Base-by-base conservation (phyloP, 78 protist species). In the Dictyostelium purpureum region DNA sequence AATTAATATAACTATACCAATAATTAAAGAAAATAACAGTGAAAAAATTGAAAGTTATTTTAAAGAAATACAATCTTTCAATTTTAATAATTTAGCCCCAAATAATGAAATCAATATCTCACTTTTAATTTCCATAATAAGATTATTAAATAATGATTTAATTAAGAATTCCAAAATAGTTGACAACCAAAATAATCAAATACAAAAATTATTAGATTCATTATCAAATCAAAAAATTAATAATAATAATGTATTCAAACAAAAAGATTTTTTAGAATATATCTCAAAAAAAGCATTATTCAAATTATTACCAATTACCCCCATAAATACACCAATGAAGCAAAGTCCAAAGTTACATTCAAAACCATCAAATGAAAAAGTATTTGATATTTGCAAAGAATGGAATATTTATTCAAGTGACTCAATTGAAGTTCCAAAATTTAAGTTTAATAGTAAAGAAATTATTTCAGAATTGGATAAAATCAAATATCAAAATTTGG, bases 311-410 rank as follows among this genome's bases (percentile, higher is more conserved):
- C 6, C 35, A 54, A 57, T 28, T 26, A 26, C 7, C 11, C 37
- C 21, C 21, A 57, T 57, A 26, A 26, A 24, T 28, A 57, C 21
- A 26, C 26, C 21, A 57, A 26, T 57, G 66, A 57, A 26, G 0
- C 66, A 57, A 26, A 21, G 21, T 7, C 9, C 10, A 59, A 28
- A 12, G 5, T 12, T 24, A 31, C 33, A 19, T 28, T 14, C 10
- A 31, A 6, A 4, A 57, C 28, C 6, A 4, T 28, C 14, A 1
- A 16, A 33, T 61, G 35, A 63, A 33, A 63, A 63, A 6, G 71
- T 33, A 63, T 63, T 63, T 18, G 71, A 63, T 63, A 63, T 63
- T 63, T 33, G 45, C 18, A 33, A 63, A 63, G 71, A 63, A 63
- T 63, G 71, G 71, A 43, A 63, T 33, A 28, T 26, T 28, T 63